Conservation (phyloP, 202 grass and related monocot genomes). For the Panicum virgatum region DNA sequence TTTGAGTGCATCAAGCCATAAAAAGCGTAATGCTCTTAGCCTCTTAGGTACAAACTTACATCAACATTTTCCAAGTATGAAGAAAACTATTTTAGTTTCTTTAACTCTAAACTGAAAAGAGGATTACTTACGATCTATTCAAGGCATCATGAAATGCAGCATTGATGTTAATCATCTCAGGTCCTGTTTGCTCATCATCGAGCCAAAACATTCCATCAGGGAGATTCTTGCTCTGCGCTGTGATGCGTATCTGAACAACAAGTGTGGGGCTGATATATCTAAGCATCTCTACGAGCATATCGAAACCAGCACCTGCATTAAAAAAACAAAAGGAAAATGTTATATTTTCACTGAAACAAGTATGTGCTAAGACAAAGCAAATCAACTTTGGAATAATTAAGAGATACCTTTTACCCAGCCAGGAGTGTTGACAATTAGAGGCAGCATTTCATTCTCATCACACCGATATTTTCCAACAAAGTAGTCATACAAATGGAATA, state of each 20-base stretch:
- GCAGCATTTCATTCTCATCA: slow-evolving; percentile 39
- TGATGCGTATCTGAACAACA: slow-evolving; percentile 72
- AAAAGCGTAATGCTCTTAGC: not conserved
- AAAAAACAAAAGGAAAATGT: not conserved
- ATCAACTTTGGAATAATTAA: slow-evolving; percentile 22
- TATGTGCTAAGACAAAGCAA: slow-evolving; percentile 15
- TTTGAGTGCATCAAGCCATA: not conserved
- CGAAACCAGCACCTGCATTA: slow-evolving; percentile 78
- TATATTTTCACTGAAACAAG: slow-evolving; percentile 22
- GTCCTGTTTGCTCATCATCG: slow-evolving; percentile 43
- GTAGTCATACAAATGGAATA: slow-evolving; percentile 71
- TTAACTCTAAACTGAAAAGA: slow-evolving; percentile 1
- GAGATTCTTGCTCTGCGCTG: slow-evolving; percentile 69
- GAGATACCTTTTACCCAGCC: slow-evolving; percentile 92
- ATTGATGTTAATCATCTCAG: slow-evolving; percentile 52
- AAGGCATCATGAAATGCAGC: slow-evolving; percentile 56
- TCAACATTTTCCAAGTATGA: slow-evolving; percentile 8
- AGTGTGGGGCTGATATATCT: slow-evolving; percentile 70
- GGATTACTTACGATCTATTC: slow-evolving; percentile 63
- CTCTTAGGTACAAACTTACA: not conserved
- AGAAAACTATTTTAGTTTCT: not conserved
- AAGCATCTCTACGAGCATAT: slow-evolving; percentile 81
- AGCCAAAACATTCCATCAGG: slow-evolving; percentile 87
- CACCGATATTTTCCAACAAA: slow-evolving; percentile 51
- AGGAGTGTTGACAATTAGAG: slow-evolving; percentile 88